Evolutionary conservation across 1,284 basidiomycete species (phyloP).

Genomic region (Exobasidium rhododendri): DNA sequence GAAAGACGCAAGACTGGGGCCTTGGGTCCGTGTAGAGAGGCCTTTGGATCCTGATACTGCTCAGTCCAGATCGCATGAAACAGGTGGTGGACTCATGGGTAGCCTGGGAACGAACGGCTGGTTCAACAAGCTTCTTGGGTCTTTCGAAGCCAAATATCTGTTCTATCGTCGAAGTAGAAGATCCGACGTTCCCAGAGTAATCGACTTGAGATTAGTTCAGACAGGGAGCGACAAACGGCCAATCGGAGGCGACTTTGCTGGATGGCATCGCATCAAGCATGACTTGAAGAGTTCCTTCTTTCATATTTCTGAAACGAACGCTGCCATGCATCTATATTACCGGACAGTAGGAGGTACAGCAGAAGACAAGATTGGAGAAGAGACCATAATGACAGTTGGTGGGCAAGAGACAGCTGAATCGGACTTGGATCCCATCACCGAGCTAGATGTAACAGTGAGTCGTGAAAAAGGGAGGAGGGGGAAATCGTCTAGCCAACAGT

Average conservation of each 20-base stretch:
- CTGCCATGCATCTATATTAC: constrained; percentile 34
- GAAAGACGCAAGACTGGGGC: constrained; percentile 73
- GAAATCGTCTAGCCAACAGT: not conserved
- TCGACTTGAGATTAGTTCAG: constrained; percentile 35
- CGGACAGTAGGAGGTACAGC: constrained; percentile 19
- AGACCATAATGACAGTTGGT: not conserved
- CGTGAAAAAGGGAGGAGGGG: constrained; percentile 8
- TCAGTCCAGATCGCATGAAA: not conserved
- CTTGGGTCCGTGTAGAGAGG: constrained; percentile 78
- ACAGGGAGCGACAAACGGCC: constrained; percentile 21
- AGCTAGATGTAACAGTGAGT: constrained; percentile 32
- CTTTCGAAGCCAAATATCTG: constrained; percentile 27
- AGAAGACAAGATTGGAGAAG: constrained; percentile 7
- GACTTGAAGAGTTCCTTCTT: constrained; percentile 29
- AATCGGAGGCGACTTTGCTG: constrained; percentile 18
- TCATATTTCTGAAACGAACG: constrained; percentile 19
- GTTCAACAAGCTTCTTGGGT: constrained; percentile 17
- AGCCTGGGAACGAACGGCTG: not conserved
- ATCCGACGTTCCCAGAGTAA: constrained; percentile 29
- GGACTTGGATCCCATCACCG: constrained; percentile 30
- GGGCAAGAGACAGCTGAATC: not conserved
- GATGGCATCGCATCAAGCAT: constrained; percentile 36
- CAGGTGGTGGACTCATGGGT: not conserved
- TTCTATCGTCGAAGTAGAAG: constrained; percentile 39
- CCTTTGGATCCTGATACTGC: constrained; percentile 70